These are phyloP conservation scores for Boletus rubroflammeus DNA, from an alignment of 768 basidiomycete species.

Conservation along the genomic window DNA sequence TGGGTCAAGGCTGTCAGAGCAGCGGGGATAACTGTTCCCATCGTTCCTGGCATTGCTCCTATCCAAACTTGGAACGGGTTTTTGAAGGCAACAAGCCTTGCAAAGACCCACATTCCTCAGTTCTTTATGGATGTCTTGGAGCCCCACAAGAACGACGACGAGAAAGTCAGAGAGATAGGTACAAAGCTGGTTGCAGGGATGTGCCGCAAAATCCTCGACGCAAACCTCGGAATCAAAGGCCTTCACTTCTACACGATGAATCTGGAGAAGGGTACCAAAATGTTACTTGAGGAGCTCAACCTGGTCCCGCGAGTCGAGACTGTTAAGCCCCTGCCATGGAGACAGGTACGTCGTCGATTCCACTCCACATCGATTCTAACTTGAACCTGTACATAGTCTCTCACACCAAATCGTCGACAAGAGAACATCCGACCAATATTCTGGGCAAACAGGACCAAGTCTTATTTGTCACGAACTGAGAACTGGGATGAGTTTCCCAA, in stretches of 20 bases:
- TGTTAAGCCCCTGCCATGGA: slow-evolving; percentile 95
- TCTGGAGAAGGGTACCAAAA: slow-evolving; percentile 89
- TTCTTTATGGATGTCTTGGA: slow-evolving; percentile 71
- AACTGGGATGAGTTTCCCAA: slow-evolving; percentile 99
- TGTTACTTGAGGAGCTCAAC: slow-evolving; percentile 90
- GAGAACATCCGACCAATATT: slow-evolving; percentile 98
- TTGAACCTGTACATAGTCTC: slow-evolving; percentile 48
- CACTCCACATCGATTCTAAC: background rate
- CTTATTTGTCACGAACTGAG: slow-evolving; percentile 93
- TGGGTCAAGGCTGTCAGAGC: slow-evolving; percentile 86
- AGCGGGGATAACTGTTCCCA: slow-evolving; percentile 84
- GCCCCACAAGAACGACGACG: slow-evolving; percentile 88
- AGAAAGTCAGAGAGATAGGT: slow-evolving; percentile 87
- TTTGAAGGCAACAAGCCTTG: slow-evolving; percentile 72
- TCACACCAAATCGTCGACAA: slow-evolving; percentile 86
- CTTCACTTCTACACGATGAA: slow-evolving; percentile 99
- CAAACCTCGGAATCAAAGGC: slow-evolving; percentile 78
- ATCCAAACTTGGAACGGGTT: slow-evolving; percentile 98
- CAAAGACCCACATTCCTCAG: slow-evolving; percentile 77
- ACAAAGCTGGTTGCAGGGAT: slow-evolving; percentile 94
- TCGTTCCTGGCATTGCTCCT: slow-evolving; percentile 91
- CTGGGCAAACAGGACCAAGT: slow-evolving; percentile 96
- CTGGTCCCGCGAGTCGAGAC: slow-evolving; percentile 86
- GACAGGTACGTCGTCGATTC: slow-evolving; percentile 59
- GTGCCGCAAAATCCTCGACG: slow-evolving; percentile 82